Percentiles rank a stretch among this genome's conserved stretches.
Conservation (phyloP, 192 early-diverging fungal genomes). For the Coemansia sp. region DNA sequence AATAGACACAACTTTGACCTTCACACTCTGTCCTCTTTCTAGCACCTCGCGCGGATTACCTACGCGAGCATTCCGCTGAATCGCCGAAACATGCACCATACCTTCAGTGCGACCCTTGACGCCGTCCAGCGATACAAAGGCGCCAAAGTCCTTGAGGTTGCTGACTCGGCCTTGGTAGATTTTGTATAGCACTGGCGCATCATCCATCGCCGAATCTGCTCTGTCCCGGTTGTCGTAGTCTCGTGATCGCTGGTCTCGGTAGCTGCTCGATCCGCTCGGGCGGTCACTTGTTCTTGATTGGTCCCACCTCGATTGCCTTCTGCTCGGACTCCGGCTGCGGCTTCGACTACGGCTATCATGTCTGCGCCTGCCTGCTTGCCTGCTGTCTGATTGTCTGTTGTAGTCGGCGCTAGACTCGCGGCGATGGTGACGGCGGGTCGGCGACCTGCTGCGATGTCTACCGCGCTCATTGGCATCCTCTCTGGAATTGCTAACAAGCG, state of each 20-base stretch:
- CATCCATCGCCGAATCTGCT: slow-evolving; percentile 59
- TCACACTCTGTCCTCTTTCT: slow-evolving; percentile 77
- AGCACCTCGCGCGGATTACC: slow-evolving; percentile 88
- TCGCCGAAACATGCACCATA: slow-evolving; percentile 84
- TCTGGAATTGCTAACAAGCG: slow-evolving; percentile 24
- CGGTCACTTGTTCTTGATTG: slow-evolving; percentile 39
- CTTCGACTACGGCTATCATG: slow-evolving; percentile 13
- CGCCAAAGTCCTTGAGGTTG: slow-evolving; percentile 92
- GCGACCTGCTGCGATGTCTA: slow-evolving; percentile 40
- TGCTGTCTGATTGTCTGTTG: background rate
- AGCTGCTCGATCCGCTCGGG: background rate
- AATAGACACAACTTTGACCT: slow-evolving; percentile 95
- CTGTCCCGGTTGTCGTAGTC: background rate
- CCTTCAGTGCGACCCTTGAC: slow-evolving; percentile 81
- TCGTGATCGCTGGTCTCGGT: slow-evolving; percentile 2
- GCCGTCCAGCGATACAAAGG: slow-evolving; percentile 87
- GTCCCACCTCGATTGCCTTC: slow-evolving; percentile 39
- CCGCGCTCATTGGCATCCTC: slow-evolving; percentile 13
- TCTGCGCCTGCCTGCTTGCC: slow-evolving; percentile 25
- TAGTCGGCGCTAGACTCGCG: slow-evolving; percentile 18
- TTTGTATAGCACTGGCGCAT: slow-evolving; percentile 86
- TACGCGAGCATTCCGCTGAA: slow-evolving; percentile 70
- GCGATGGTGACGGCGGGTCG: slow-evolving; percentile 3
- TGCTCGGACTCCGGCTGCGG: slow-evolving; percentile 8
- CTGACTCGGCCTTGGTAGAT: slow-evolving; percentile 87